Evolutionary conservation across 1,139 yeast genomes (phyloP).

Genomic region (Saccharomycopsis hybrid): DNA sequence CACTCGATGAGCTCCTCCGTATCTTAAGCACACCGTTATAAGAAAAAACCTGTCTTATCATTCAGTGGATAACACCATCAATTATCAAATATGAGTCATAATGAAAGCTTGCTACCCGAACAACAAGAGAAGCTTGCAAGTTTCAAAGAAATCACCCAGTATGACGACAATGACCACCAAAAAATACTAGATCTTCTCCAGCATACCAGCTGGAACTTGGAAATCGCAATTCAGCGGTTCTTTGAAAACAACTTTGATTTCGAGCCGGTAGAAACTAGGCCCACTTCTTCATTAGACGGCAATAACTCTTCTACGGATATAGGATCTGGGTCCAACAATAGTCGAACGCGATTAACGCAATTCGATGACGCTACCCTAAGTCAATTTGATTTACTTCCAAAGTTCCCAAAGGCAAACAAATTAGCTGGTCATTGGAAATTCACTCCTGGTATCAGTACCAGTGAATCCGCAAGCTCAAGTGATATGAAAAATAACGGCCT

Average conservation of each 20-base stretch:
- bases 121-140: constrained; percentile 27
- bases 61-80: too few species aligned
- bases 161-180: constrained; percentile 33
- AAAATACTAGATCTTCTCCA: constrained; percentile 36
- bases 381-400: constrained; percentile 32
- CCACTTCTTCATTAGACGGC: not conserved
- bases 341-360: not conserved
- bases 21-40: too few species aligned
- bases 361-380: constrained; percentile 4
- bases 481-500: not conserved
- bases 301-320: not conserved
- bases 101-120: not conserved
- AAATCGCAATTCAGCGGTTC: constrained; percentile 43
- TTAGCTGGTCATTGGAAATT: constrained; percentile 31
- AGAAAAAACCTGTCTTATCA: too few species aligned
- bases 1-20: too few species aligned
- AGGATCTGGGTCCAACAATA: not conserved
- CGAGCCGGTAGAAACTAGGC: constrained; percentile 25
- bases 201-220: constrained; percentile 42
- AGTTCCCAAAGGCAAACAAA: constrained; percentile 35
- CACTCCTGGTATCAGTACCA: constrained; percentile 25
- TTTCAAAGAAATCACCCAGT: constrained; percentile 43
- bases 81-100: too few species aligned
- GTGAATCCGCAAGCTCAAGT: not conserved
- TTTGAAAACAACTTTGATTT: constrained; percentile 43